Evolutionary conservation across 1,284 basidiomycete genomes (phyloP).

Genomic region (Leccinum huronense): DNA sequence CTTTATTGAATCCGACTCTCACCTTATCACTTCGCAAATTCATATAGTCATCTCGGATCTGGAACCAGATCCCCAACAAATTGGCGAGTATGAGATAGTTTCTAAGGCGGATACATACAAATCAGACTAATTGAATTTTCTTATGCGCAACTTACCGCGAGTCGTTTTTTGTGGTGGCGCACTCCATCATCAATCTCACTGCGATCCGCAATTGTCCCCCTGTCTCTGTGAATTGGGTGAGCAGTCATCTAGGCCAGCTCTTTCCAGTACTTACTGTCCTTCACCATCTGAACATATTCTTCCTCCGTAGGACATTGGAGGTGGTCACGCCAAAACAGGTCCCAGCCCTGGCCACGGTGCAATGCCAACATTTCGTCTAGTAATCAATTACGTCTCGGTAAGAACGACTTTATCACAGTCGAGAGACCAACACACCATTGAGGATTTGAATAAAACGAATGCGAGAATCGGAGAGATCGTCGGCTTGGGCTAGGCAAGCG

Average conservation of each 20-base stretch:
- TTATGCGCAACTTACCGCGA: background rate
- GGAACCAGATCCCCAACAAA: background rate
- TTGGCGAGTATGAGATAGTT: background rate
- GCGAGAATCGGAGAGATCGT: background rate
- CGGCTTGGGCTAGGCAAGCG: background rate
- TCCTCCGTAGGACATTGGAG: conserved; percentile 1
- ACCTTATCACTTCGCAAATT: background rate
- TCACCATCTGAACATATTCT: conserved; percentile 1
- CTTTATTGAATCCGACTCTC: background rate
- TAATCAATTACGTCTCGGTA: background rate
- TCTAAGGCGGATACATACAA: background rate
- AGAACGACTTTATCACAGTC: background rate
- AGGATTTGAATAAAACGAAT: background rate
- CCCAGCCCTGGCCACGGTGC: background rate
- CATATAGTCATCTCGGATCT: conserved; percentile 1
- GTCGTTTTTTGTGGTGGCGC: background rate
- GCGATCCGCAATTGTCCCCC: background rate
- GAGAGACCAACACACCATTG: background rate
- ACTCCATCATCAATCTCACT: conserved; percentile 1
- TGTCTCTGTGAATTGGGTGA: background rate
- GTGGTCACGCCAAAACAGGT: background rate
- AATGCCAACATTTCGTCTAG: background rate
- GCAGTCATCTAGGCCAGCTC: background rate
- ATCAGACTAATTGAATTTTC: background rate
- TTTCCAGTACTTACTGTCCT: background rate